phyloP scores from a whole-genome alignment of 805 yeast species.

The Metschnikowia colocasiae region DNA sequence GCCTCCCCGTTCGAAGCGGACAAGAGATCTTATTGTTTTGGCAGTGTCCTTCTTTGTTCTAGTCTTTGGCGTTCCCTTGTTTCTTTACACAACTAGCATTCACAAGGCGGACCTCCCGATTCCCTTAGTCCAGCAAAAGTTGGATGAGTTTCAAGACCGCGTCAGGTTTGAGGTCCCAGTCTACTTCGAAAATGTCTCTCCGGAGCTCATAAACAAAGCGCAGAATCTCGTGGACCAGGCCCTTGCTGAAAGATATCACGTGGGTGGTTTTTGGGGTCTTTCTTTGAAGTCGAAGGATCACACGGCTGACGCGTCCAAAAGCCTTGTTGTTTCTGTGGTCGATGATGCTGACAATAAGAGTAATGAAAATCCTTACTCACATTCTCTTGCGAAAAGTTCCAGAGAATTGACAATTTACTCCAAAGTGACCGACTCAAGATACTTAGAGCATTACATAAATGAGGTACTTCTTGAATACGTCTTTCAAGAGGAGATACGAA shows the following conservation, averaged over 20 bases:
- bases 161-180: conserved; percentile 41
- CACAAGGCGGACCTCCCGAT: conserved; percentile 60
- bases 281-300: conserved; percentile 19
- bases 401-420: conserved; percentile 30
- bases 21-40: conserved; percentile 11
- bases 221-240: conserved; percentile 35
- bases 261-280: conserved; percentile 26
- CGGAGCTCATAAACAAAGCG: conserved; percentile 29
- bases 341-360: conserved; percentile 19
- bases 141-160: conserved; percentile 21
- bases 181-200: conserved; percentile 35
- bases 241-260: conserved; percentile 14
- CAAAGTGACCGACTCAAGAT: conserved; percentile 20
- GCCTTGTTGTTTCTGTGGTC: conserved; percentile 36
- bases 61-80: conserved; percentile 54
- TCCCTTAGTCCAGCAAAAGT: conserved; percentile 32
- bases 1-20: conserved; percentile 8
- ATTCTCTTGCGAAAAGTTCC: conserved; percentile 36
- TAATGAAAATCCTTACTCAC: conserved; percentile 6
- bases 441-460: conserved; percentile 36
- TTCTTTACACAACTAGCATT: conserved; percentile 57
- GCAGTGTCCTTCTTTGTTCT: conserved; percentile 19
- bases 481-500: conserved; percentile 37
- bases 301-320: conserved; percentile 12
- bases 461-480: conserved; percentile 36